phyloP scores from a whole-genome alignment of 2,329 filamentous ascomycete species.

The Cladosporium sphaerospermum region DNA sequence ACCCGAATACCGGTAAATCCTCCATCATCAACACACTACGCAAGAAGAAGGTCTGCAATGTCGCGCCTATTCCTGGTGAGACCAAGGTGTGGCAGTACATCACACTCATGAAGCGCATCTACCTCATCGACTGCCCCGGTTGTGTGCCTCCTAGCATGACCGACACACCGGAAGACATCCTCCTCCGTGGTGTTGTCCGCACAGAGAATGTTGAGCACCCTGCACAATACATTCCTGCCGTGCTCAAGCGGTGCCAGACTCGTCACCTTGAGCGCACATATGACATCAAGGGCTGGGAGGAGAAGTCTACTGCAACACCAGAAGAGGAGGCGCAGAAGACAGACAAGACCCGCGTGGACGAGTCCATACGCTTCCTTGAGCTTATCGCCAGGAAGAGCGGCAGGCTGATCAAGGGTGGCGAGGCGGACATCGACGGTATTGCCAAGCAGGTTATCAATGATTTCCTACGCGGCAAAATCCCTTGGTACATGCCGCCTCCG shows the following conservation, averaged over 20 bases:
- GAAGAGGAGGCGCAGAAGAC: constrained; percentile 20
- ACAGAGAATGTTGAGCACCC: constrained; percentile 96
- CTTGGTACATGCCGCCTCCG: constrained; percentile 88
- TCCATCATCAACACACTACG: constrained; percentile 95
- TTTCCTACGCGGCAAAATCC: constrained; percentile 89
- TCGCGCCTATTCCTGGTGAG: constrained; percentile 91
- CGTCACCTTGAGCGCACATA: constrained; percentile 92
- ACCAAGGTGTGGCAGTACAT: constrained; percentile 99
- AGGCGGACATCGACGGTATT: constrained; percentile 88
- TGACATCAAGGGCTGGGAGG: constrained; percentile 66
- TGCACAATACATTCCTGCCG: constrained; percentile 85
- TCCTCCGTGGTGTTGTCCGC: constrained; percentile 83
- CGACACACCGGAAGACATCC: constrained; percentile 79
- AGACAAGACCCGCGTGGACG: constrained; percentile 36
- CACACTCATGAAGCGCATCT: constrained; percentile 88
- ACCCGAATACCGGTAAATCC: constrained; percentile 92
- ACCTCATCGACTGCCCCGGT: constrained; percentile 93
- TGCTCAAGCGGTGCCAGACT: constrained; percentile 72
- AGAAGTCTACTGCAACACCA: constrained; percentile 6
- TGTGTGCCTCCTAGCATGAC: constrained; percentile 84
- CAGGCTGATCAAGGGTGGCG: constrained; percentile 81
- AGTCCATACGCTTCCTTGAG: constrained; percentile 78
- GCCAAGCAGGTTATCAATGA: constrained; percentile 97
- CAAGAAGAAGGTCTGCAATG: constrained; percentile 88
- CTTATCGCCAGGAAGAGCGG: constrained; percentile 81